A percentile compares a stretch with the other conserved stretches of the same genome.
Evolutionary conservation across 192 early-diverging fungal genomes (phyloP).

Genomic region (Entomortierella beljakovae): DNA sequence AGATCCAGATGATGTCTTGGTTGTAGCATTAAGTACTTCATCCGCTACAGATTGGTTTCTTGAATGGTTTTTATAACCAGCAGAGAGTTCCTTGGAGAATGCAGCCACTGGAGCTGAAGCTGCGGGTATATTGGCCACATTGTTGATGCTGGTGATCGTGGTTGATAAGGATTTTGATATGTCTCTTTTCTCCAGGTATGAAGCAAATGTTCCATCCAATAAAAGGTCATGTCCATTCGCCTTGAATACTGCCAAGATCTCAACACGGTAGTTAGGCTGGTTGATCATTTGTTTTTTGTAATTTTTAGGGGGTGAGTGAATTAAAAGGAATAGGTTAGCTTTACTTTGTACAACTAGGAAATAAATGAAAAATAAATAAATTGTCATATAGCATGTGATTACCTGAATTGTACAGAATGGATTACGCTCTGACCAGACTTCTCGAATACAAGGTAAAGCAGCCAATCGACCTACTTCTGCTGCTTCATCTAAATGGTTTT

Average conservation of each 20-base stretch:
- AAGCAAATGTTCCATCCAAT: conserved; percentile 63
- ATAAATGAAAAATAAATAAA: conserved; percentile 1
- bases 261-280: conserved; percentile 61
- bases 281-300: background rate
- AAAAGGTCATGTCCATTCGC: conserved; percentile 57
- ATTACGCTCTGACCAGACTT: conserved; percentile 65
- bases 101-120: conserved; percentile 40
- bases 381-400: conserved; percentile 6
- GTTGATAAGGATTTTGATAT: conserved; percentile 18
- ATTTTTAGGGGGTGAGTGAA: too few relatives aligned
- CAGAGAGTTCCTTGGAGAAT: conserved; percentile 24
- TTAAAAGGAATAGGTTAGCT: too few relatives aligned
- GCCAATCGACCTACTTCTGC: conserved; percentile 63
- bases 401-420: conserved; percentile 65
- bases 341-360: too few relatives aligned
- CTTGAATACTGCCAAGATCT: conserved; percentile 61
- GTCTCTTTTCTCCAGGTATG: conserved; percentile 57
- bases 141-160: conserved; percentile 32
- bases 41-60: conserved; percentile 10
- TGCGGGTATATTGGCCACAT: conserved; percentile 55
- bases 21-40: conserved; percentile 9
- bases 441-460: conserved; percentile 59
- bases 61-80: background rate
- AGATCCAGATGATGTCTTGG: background rate
- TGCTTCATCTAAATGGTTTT: conserved; percentile 64